A percentile compares a stretch with the other conserved stretches of the same genome.
These are phyloP conservation scores for Colletotrichum camelliae DNA, from an alignment of 2,329 filamentous ascomycete species.

Conservation along the genomic window DNA sequence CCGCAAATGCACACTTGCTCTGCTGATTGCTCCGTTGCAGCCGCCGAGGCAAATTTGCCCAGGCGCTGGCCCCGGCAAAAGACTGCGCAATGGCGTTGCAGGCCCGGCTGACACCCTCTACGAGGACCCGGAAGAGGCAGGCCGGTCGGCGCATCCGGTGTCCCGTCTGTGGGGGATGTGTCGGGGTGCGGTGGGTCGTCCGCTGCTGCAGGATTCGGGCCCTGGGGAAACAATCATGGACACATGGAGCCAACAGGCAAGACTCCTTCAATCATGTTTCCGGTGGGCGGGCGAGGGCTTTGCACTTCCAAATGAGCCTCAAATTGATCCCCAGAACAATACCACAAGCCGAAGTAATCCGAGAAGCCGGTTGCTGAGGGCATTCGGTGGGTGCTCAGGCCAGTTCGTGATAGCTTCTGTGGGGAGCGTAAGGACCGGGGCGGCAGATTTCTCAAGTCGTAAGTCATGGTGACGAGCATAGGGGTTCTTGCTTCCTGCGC, in stretches of 20 bases:
- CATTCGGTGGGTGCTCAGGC: not conserved
- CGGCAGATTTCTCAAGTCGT: not conserved
- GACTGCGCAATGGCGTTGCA: not conserved
- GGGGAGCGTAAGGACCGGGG: not conserved
- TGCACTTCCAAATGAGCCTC: not conserved
- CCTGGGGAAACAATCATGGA: not conserved
- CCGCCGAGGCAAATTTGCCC: conserved; percentile 16
- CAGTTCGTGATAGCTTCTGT: conserved; percentile 14
- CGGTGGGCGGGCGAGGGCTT: no score
- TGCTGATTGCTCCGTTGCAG: conserved; percentile 14
- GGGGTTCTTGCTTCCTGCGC: not conserved
- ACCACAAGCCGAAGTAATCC: not conserved
- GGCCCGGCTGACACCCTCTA: conserved; percentile 10
- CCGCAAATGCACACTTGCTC: not conserved
- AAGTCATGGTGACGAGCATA: not conserved
- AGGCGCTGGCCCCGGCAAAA: not conserved
- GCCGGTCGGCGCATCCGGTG: conserved; percentile 18
- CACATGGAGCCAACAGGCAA: not conserved
- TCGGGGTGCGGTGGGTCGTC: conserved; percentile 9
- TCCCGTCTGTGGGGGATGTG: conserved; percentile 15
- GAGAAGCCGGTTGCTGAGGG: conserved; percentile 1
- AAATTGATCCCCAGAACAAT: not conserved
- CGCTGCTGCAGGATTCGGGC: conserved; percentile 5
- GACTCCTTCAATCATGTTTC: not conserved
- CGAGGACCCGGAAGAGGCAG: conserved; percentile 15